Evolutionary conservation across 352 stramenopile species (phyloP), one percentile per base, ranked within the genome.

Genomic region (Thraustotheca clavata): DNA sequence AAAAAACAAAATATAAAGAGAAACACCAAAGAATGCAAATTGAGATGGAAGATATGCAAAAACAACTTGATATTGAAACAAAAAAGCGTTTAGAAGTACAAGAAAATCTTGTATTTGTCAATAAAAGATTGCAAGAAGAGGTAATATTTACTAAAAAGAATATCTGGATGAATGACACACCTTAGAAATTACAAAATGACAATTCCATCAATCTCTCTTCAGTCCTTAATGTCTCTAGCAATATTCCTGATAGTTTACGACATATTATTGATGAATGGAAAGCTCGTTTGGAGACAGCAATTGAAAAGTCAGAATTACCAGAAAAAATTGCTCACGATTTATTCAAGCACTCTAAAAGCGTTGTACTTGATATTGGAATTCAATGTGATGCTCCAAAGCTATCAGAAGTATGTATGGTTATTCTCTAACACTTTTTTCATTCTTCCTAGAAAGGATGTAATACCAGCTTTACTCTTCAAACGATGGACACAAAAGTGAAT

Each of bases 241-340:
- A 9, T 3, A 31, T 20, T 18, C 9, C 43, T 18, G 20, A 61
- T n/a, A 29, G n/a, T 18, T 16, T 49, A 38, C 52, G 52, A 41
- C n/a, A 26, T 16, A 65, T 65, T n/a, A 33, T 65, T 4, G 11
- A 26, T 3, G n/a, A 16, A 26, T 65, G 57, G 57, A 65, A 65
- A 34, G 20, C n/a, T 16, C 57, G 57, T 3, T 31, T 65, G n/a
- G 57, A 65, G 11, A 46, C 20, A 8, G 55, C 55, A 16, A 31
- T 63, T 11, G n/a, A 20, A 18, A 52, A 24, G 50, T 38, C 49
- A 7, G 49, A 18, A n/a, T 9, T 27, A 20, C 49, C 50, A 9
- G 31, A 14, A 31, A 52, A 2, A 11, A 31, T 1, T 24, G 49
- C 49, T 34, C 29, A 39, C 1, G n/a, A 29, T 18, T 12, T 60